These are phyloP conservation scores for Didymella segeticola DNA, from an alignment of 2,329 filamentous ascomycete genomes.

Conservation along the genomic window DNA sequence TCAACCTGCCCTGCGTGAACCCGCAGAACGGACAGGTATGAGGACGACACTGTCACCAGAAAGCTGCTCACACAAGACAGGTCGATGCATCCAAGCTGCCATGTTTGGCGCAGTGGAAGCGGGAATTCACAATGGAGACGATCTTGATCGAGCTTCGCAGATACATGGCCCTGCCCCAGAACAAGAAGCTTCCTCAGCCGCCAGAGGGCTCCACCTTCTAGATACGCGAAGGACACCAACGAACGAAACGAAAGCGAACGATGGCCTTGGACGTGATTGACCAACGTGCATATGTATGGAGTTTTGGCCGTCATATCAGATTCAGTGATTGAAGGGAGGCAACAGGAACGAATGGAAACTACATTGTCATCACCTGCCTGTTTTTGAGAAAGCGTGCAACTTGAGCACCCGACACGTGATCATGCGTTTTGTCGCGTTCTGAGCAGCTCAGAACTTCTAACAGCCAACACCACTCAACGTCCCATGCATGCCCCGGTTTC, in stretches of 20 bases:
- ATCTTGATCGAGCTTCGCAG: conserved; percentile 87
- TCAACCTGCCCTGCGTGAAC: conserved; percentile 97
- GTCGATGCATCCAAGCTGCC: conserved; percentile 85
- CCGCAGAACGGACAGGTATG: conserved; percentile 73
- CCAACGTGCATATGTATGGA: conserved; percentile 41
- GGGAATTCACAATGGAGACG: conserved; percentile 94
- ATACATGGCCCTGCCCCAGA: conserved; percentile 88
- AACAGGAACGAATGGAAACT: conserved; percentile 22
- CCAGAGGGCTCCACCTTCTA: conserved; percentile 77
- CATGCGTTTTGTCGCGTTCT: conserved; percentile 20
- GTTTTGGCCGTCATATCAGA: conserved; percentile 29
- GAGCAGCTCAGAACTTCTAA: conserved; percentile 8
- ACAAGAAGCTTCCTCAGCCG: conserved; percentile 96
- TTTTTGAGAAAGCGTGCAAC: neutral
- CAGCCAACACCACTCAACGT: conserved; percentile 20
- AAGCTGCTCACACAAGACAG: conserved; percentile 48
- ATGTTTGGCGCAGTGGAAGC: conserved; percentile 88
- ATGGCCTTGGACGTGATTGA: conserved; percentile 10
- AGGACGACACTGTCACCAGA: neutral
- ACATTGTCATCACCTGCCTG: conserved; percentile 2
- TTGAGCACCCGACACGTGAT: conserved; percentile 22
- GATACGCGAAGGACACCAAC: neutral
- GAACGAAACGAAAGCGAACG: conserved; percentile 13
- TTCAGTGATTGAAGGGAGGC: conserved; percentile 9
- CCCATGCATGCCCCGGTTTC: conserved; percentile 55